phyloP scores from a whole-genome alignment of 345 rosid genomes.

The Eucalyptus fibrosa region DNA sequence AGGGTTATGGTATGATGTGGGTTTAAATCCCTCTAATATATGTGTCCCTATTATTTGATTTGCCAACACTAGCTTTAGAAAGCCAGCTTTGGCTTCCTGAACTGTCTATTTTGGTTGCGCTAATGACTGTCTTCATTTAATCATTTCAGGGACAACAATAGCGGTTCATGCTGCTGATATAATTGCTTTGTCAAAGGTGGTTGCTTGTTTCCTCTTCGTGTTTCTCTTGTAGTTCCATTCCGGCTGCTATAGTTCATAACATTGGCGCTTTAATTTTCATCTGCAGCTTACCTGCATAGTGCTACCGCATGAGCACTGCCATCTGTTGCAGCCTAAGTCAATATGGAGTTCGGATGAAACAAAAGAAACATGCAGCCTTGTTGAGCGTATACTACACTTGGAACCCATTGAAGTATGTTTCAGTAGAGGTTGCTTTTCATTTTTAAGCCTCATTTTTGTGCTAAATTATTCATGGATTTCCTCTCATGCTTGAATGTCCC shows the following conservation, averaged over 20 bases:
- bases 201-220: not conserved
- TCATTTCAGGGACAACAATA: conserved; percentile 39
- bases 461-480: not conserved
- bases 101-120: not conserved
- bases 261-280: not conserved
- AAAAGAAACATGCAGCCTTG: conserved; percentile 37
- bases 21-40: not conserved
- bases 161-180: conserved; percentile 56
- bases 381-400: conserved; percentile 74
- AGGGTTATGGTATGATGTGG: not conserved
- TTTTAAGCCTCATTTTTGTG: not conserved
- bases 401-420: conserved; percentile 77
- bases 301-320: conserved; percentile 50
- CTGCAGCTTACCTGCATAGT: conserved; percentile 72
- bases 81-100: not conserved
- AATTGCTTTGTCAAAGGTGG: conserved; percentile 67
- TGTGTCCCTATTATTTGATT: not conserved
- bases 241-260: not conserved
- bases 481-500: not conserved
- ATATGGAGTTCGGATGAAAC: conserved; percentile 83
- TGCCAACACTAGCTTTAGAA: not conserved
- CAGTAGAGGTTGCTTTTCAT: not conserved
- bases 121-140: not conserved
- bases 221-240: not conserved
- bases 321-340: conserved; percentile 60